Percentiles rank a stretch among this genome's conserved stretches.
These are phyloP conservation scores for Saccharomyces pastorianus DNA, from an alignment of 1,139 yeast species.

Conservation along the genomic window DNA sequence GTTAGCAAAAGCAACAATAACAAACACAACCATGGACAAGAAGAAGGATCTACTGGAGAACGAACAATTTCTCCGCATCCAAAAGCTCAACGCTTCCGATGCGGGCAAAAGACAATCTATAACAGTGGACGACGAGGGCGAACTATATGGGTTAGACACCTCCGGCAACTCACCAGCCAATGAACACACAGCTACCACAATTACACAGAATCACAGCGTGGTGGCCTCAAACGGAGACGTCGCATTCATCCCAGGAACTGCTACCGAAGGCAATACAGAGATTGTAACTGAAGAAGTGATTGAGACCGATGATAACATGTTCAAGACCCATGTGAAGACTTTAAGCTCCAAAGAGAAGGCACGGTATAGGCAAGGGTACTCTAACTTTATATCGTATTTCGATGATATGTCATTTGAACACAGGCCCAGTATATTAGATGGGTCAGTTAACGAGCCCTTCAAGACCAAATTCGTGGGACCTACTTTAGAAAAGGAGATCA, in stretches of 20 bases:
- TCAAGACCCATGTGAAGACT: neutral
- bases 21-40: conserved; percentile 6
- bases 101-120: conserved; percentile 12
- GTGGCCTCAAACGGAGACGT: neutral
- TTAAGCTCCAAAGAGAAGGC: conserved; percentile 2
- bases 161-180: neutral
- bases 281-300: neutral
- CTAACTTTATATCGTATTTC: conserved; percentile 33
- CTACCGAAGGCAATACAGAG: neutral
- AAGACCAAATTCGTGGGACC: conserved; percentile 26
- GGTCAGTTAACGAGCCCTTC: conserved; percentile 30
- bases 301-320: neutral
- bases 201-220: neutral
- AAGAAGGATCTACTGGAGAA: conserved; percentile 11
- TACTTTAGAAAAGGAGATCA: conserved; percentile 22
- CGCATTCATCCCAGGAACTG: neutral
- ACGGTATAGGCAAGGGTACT: conserved; percentile 10
- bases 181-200: neutral
- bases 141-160: conserved; percentile 4
- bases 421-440: conserved; percentile 45
- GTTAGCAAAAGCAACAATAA: neutral
- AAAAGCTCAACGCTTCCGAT: conserved; percentile 11
- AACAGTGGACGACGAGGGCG: conserved; percentile 22
- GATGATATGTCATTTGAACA: conserved; percentile 41
- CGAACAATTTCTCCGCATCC: conserved; percentile 15